A percentile compares a stretch with the other conserved stretches of the same genome.
phyloP scores from a whole-genome alignment of 306 rosid genomes.

The Medicago arabica region DNA sequence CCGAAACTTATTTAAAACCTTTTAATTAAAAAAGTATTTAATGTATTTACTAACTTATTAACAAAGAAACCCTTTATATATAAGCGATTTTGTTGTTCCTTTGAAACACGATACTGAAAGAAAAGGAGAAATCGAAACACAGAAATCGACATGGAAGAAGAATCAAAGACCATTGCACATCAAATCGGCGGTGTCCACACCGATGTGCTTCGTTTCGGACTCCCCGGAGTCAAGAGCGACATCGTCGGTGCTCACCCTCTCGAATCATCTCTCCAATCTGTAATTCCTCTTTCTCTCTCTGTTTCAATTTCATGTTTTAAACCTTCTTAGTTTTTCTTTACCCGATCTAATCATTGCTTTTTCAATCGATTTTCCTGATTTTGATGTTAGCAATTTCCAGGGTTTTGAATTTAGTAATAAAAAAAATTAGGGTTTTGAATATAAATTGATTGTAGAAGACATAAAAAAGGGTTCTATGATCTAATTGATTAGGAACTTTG shows the following conservation, averaged over 20 bases:
- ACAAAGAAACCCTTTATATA: background rate
- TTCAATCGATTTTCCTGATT: background rate
- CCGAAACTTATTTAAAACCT: no score
- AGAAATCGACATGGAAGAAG: slow-evolving; percentile 58
- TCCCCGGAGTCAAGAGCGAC: slow-evolving; percentile 83
- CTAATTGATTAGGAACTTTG: background rate
- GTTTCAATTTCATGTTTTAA: slow-evolving; percentile 3
- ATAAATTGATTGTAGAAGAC: background rate
- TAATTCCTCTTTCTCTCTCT: slow-evolving; percentile 41
- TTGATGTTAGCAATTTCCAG: background rate
- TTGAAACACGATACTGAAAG: background rate
- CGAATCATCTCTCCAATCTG: slow-evolving; percentile 73
- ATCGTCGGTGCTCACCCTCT: slow-evolving; percentile 90
- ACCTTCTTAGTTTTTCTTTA: background rate
- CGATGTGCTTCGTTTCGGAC: slow-evolving; percentile 90
- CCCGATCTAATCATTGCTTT: background rate
- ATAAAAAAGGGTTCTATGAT: background rate
- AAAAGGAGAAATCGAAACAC: slow-evolving; percentile 15
- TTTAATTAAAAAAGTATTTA: no score
- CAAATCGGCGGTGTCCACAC: slow-evolving; percentile 91
- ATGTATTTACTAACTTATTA: background rate
- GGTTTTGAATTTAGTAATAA: slow-evolving; percentile 11
- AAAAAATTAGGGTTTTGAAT: slow-evolving; percentile 33
- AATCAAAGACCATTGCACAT: slow-evolving; percentile 71
- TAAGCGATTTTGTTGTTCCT: background rate